Conservation (phyloP, 129 eudicot species). For the Mikania micrantha region DNA sequence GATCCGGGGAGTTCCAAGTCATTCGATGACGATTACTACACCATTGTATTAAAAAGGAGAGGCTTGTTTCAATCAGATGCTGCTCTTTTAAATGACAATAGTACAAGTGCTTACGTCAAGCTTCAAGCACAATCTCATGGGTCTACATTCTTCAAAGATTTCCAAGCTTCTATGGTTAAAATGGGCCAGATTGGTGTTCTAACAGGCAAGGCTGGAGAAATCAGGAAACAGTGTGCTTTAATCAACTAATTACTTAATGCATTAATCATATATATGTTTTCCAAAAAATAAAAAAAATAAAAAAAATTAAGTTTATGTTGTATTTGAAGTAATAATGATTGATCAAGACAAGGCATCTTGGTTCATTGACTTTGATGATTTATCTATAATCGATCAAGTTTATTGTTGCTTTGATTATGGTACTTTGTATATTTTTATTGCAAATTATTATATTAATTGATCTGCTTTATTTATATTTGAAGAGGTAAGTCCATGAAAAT, state of each 20-base stretch:
- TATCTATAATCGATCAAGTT: not conserved
- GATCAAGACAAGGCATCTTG: not conserved
- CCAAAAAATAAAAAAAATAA: not conserved
- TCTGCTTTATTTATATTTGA: not conserved
- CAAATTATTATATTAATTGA: not conserved
- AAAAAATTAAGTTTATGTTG: not conserved
- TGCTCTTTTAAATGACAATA: slow-evolving; percentile 43
- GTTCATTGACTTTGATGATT: not conserved
- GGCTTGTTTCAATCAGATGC: slow-evolving; percentile 63
- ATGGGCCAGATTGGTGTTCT: slow-evolving; percentile 69
- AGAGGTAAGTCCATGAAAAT: no score
- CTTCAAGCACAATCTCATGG: slow-evolving; percentile 29
- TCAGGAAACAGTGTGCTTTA: slow-evolving; percentile 43
- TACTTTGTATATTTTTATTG: not conserved
- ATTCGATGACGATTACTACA: slow-evolving; percentile 46
- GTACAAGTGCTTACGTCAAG: slow-evolving; percentile 44
- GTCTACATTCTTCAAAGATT: slow-evolving; percentile 43
- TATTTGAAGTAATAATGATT: not conserved
- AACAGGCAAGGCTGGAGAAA: slow-evolving; percentile 47
- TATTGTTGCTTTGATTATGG: not conserved
- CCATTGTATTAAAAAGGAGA: slow-evolving; percentile 40
- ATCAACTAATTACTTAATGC: slow-evolving; percentile 5
- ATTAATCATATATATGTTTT: not conserved
- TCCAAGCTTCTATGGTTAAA: slow-evolving; percentile 49
- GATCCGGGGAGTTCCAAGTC: slow-evolving; percentile 49